Base-by-base conservation (phyloP, 805 yeast species). In the Nakazawaea laoshanensis region DNA sequence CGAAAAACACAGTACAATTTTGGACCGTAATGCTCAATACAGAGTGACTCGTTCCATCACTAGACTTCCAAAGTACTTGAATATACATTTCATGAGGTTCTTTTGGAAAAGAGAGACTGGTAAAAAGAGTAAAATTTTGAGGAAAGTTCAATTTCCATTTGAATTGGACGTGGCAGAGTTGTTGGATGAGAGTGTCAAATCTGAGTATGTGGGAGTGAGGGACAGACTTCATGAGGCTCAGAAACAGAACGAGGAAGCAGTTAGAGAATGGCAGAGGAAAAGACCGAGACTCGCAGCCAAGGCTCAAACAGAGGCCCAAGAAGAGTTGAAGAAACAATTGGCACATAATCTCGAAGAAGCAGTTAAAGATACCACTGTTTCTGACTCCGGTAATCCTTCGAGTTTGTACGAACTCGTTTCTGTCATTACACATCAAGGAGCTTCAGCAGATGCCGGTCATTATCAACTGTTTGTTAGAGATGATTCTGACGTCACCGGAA, bases 371-470 rank as follows among this genome's bases (percentile, higher is more conserved):
- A 69, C 66, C 35, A 57, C 63, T 4, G 67, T 70, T 32, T 68
- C 74, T 3, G 59, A 50, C 9, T 43, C 48, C n/a, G 84, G 88
- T 13, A 87, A 89, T 50, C 89, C 94, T 5, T 77, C 94, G 1
- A 85, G 92, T 1, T 72, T 92, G 24, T 92, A 92, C 51, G 87
- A 86, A 43, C 70, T 92, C 43, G 62, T 65, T 24, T 86, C 94
- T 2, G 73, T 92, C 16, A 74, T 92, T 39, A 86, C 97, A 1
- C 99, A 92, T 59, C 82, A 80, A 50, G 99, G 99, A 31, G 77
- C 95, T 6, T 77, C 88, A 27, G 96, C 97, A 0, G 97, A 92
- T 54, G 81, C 95, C 19, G 99, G 99, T 12, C 99, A 92, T 58
- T 92, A 92, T 57, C 96, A 88, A 59, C 77, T 89, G 19, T 92